These are phyloP conservation scores for Solanum boliviense DNA, from an alignment of 257 asterid species.

Conservation along the genomic window DNA sequence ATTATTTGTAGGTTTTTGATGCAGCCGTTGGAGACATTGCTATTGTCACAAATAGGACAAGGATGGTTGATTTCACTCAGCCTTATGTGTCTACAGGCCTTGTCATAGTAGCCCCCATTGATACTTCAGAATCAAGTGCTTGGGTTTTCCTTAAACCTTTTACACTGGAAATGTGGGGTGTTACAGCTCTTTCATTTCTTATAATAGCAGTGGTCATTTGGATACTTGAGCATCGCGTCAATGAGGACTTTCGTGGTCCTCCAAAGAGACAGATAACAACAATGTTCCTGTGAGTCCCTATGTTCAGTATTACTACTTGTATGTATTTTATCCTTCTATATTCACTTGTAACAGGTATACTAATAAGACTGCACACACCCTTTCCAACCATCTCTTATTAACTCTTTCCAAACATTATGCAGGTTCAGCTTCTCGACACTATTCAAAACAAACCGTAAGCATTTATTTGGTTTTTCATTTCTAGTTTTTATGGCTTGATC, in stretches of 20 bases:
- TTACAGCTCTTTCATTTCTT: slow-evolving; percentile 13
- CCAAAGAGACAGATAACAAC: slow-evolving; percentile 19
- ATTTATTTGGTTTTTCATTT: background rate
- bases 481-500: background rate
- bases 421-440: slow-evolving; percentile 62
- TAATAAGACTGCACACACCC: background rate
- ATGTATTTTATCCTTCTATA: background rate
- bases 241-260: slow-evolving; percentile 23
- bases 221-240: slow-evolving; percentile 24
- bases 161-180: slow-evolving; percentile 16
- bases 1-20: slow-evolving; percentile 15
- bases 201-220: slow-evolving; percentile 19
- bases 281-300: slow-evolving; percentile 16
- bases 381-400: background rate
- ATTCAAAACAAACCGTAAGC: slow-evolving; percentile 48
- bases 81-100: slow-evolving; percentile 13
- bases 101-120: slow-evolving; percentile 12
- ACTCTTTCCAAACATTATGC: slow-evolving; percentile 8
- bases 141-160: slow-evolving; percentile 22
- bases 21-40: slow-evolving; percentile 29
- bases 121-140: slow-evolving; percentile 13
- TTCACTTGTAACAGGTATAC: background rate
- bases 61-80: slow-evolving; percentile 8
- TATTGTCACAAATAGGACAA: slow-evolving; percentile 18
- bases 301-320: background rate